These are phyloP conservation scores for Colletotrichum magnum DNA, from an alignment of 2,329 filamentous ascomycete genomes.

Conservation along the genomic window DNA sequence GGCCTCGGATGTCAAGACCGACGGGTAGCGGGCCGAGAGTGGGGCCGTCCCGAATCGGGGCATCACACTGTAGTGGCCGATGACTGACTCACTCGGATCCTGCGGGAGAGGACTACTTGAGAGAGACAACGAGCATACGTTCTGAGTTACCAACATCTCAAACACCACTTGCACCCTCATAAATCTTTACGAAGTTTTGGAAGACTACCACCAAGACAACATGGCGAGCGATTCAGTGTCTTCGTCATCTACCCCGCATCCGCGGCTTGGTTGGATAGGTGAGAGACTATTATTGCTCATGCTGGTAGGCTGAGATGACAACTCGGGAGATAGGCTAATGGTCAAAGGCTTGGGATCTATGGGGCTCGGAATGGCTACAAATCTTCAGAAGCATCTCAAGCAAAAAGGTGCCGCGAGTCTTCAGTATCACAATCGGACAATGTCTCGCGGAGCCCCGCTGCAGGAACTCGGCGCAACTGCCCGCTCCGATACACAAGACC, in stretches of 20 bases:
- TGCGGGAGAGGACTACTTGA: too few relatives aligned
- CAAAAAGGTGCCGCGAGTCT: constrained; percentile 46
- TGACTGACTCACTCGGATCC: constrained; percentile 11
- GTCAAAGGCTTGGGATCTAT: constrained; percentile 63
- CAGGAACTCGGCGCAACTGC: constrained; percentile 47
- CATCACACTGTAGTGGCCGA: not conserved
- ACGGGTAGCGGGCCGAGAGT: not conserved
- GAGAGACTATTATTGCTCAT: not conserved
- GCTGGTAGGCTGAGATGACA: not conserved
- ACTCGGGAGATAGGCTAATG: not conserved
- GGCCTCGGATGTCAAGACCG: constrained; percentile 20
- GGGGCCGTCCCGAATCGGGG: not conserved
- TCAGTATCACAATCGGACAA: constrained; percentile 61
- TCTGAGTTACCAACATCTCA: too few relatives aligned
- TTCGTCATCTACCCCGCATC: not conserved
- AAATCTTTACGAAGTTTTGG: too few relatives aligned
- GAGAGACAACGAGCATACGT: too few relatives aligned
- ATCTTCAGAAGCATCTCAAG: constrained; percentile 60
- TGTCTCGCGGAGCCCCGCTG: constrained; percentile 57
- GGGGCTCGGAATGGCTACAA: constrained; percentile 64
- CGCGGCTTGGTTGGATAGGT: constrained; percentile 39
- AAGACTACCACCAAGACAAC: not conserved
- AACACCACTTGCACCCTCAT: too few relatives aligned
- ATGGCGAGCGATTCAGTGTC: not conserved
- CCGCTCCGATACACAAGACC: constrained; percentile 41